A percentile compares a stretch with the other conserved stretches of the same genome.
Evolutionary conservation across 441 rosid genomes (phyloP).

Genomic region (Erysimum cheiri): DNA sequence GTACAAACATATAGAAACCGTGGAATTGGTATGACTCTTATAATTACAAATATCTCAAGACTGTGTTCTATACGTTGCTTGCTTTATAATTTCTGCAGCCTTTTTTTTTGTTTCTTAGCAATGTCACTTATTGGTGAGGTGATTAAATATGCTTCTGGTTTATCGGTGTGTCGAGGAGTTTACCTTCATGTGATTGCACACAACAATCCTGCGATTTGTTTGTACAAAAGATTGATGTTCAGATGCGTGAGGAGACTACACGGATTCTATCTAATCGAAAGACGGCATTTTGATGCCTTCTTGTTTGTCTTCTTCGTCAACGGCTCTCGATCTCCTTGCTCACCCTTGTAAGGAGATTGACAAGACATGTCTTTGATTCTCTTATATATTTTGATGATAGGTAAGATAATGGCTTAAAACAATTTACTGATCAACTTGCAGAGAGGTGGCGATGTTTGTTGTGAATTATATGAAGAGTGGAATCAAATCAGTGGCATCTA

Average conservation of each 20-base stretch:
- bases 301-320: slow-evolving; percentile 83
- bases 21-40: slow-evolving; percentile 66
- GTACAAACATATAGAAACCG: slow-evolving; percentile 71
- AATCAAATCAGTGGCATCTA: slow-evolving; percentile 58
- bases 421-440: slow-evolving; percentile 47
- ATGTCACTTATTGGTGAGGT: slow-evolving; percentile 74
- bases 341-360: slow-evolving; percentile 71
- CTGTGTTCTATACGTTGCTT: neutral
- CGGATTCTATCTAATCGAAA: slow-evolving; percentile 79
- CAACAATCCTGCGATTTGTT: slow-evolving; percentile 79
- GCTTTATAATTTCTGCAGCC: neutral
- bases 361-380: slow-evolving; percentile 3
- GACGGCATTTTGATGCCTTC: slow-evolving; percentile 85
- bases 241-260: slow-evolving; percentile 69
- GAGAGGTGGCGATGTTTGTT: slow-evolving; percentile 56
- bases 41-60: neutral
- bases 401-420: neutral
- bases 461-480: slow-evolving; percentile 65
- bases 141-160: slow-evolving; percentile 68
- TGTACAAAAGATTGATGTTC: slow-evolving; percentile 93
- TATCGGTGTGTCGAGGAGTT: slow-evolving; percentile 75
- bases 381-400: neutral
- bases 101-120: slow-evolving; percentile 50
- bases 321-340: slow-evolving; percentile 85
- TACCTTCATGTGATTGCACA: slow-evolving; percentile 95